Base-by-base conservation (phyloP, 805 yeast genomes). In the Ogataea saltuana region DNA sequence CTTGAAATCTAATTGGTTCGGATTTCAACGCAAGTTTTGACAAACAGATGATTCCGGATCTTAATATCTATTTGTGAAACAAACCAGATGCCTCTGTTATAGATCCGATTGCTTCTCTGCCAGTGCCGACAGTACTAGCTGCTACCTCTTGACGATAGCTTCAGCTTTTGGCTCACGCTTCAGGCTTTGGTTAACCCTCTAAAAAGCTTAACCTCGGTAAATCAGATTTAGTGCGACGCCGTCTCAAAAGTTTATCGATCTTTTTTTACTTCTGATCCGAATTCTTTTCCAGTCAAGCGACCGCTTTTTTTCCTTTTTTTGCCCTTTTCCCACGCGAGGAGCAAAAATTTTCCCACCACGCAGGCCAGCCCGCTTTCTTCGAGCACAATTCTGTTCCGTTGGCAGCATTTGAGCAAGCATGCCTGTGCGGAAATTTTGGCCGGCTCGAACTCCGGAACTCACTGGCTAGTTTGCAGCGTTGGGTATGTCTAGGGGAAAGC, bases 271-370 rank as follows among this genome's bases (percentile, higher is more conserved):
- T 29, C 30, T 30, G 31, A 29, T 33, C 30, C 28, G 21, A 33
- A 20, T 28, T 20, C 30, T 33, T 25, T 32, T 20, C n/a, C 29
- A 33, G 44, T 40, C 44, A 40, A 40, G 22, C 44, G 44, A 40
- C 44, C 33, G 44, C 44, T 40, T 40, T 31, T 39, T 32, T 33
- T 20, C 33, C 17, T 40, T 25, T 33, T 27, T 27, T 30, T 16
- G 8, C 16, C 33, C 11, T n/a, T 15, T 12, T 18, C 23, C 31
- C 28, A 21, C 28, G 25, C 28, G n/a, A n/a, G 34, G n/a, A 15
- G 12, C 3, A 21, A 40, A 33, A 25, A 25, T 32, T 33, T 33
- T 27, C 15, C 11, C 18, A 5, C 28, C 28, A 6, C 10, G 4
- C 28, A 10, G 12, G 28, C 28, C 4, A 10, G 12, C 4, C n/a